These are phyloP conservation scores for Xerocomus minutiporus DNA, from an alignment of 1,284 basidiomycete species.

Conservation along the genomic window DNA sequence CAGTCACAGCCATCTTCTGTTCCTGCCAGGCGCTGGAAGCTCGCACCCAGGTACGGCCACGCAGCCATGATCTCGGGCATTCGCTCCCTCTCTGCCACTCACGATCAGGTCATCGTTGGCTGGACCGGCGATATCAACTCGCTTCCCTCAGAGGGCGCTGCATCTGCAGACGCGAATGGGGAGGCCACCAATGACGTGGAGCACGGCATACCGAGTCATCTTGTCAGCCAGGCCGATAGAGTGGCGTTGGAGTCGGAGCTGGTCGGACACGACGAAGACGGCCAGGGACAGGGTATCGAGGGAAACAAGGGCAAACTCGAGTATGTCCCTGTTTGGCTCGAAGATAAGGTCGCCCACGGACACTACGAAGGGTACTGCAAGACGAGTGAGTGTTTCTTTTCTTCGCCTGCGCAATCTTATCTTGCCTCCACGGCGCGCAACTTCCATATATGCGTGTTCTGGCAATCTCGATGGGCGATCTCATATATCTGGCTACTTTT, in stretches of 20 bases:
- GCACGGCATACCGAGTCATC: slow-evolving; percentile 35
- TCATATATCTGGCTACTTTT: background rate
- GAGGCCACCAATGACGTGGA: slow-evolving; percentile 9
- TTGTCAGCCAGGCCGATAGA: slow-evolving; percentile 58
- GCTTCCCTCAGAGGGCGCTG: slow-evolving; percentile 30
- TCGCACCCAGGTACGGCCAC: slow-evolving; percentile 84
- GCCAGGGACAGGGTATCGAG: slow-evolving; percentile 41
- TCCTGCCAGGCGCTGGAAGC: slow-evolving; percentile 54
- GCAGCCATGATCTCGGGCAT: slow-evolving; percentile 95
- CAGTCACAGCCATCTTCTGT: slow-evolving; percentile 13
- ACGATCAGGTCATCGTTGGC: slow-evolving; percentile 89
- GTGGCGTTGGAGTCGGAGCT: slow-evolving; percentile 60
- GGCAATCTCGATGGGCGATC: slow-evolving; percentile 6
- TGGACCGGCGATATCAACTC: slow-evolving; percentile 87
- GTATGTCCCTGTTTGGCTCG: slow-evolving; percentile 91
- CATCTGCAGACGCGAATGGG: slow-evolving; percentile 19
- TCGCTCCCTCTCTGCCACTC: slow-evolving; percentile 73
- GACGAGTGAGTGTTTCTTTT: slow-evolving; percentile 59
- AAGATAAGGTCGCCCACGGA: slow-evolving; percentile 85
- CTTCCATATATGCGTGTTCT: slow-evolving; percentile 14
- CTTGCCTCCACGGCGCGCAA: background rate
- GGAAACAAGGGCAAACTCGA: slow-evolving; percentile 48
- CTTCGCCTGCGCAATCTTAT: slow-evolving; percentile 9
- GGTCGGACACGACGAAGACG: slow-evolving; percentile 53
- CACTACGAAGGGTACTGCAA: slow-evolving; percentile 99